A percentile compares a stretch with the other conserved stretches of the same genome.
These are phyloP conservation scores for Ploettnerulaceae sp. DNA, from an alignment of 2,329 filamentous ascomycete species.

Conservation along the genomic window DNA sequence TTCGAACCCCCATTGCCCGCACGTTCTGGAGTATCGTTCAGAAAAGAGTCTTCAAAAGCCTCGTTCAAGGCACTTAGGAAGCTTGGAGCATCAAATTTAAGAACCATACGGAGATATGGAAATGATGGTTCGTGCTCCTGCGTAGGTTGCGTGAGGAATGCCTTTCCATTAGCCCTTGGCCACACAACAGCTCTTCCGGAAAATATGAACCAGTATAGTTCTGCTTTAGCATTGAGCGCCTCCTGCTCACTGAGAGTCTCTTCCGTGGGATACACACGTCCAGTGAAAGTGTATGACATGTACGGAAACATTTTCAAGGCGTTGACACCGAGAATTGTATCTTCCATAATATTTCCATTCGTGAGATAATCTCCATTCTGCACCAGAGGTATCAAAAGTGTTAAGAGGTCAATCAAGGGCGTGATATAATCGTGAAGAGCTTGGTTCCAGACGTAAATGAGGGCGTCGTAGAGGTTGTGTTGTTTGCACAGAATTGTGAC, in stretches of 20 bases:
- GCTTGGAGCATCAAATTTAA: constrained; percentile 85
- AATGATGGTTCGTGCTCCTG: constrained; percentile 67
- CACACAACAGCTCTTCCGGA: constrained; percentile 73
- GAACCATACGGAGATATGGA: constrained; percentile 75
- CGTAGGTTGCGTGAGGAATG: constrained; percentile 56
- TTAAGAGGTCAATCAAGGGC: constrained; percentile 76
- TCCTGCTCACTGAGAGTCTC: constrained; percentile 67
- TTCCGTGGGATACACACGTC: constrained; percentile 86
- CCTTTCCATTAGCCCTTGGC: constrained; percentile 59
- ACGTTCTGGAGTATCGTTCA: constrained; percentile 73
- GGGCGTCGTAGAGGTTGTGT: constrained; percentile 86
- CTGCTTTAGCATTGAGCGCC: constrained; percentile 72
- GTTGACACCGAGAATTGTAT: constrained; percentile 60
- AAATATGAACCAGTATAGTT: constrained; percentile 91
- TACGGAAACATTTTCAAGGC: constrained; percentile 93
- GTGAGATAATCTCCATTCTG: constrained; percentile 49
- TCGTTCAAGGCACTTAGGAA: constrained; percentile 96
- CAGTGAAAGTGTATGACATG: constrained; percentile 84
- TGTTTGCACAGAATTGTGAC: constrained; percentile 87
- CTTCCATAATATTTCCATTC: constrained; percentile 51
- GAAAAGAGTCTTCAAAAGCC: constrained; percentile 89
- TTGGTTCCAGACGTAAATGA: constrained; percentile 96
- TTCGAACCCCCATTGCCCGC: constrained; percentile 48
- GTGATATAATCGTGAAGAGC: constrained; percentile 86
- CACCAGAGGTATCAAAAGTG: constrained; percentile 58